Conservation (phyloP, 2,329 filamentous ascomycete genomes). For the Dichotomopilus funicola region DNA sequence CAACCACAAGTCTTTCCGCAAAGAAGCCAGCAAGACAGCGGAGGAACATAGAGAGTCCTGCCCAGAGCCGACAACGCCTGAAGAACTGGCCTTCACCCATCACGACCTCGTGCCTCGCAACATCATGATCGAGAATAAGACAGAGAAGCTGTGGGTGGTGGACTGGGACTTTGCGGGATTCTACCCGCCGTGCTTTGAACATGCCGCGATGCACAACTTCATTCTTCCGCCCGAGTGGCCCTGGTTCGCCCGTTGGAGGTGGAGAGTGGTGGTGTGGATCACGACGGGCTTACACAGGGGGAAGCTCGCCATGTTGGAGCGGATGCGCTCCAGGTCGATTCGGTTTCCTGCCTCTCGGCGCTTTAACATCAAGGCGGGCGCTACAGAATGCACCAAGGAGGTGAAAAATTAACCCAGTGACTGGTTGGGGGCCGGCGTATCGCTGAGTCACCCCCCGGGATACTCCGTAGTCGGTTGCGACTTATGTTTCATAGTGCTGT, state of each 20-base stretch:
- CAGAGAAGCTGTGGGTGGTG: neutral
- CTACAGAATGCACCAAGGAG: neutral
- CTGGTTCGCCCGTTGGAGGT: neutral
- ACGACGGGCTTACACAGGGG: neutral
- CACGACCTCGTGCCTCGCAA: neutral
- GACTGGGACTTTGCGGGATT: neutral
- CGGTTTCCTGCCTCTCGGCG: neutral
- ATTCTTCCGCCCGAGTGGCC: neutral
- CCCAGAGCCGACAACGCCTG: neutral
- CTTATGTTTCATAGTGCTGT: too few relatives aligned
- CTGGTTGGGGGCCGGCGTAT: too few relatives aligned
- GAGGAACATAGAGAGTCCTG: neutral
- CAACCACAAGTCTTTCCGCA: neutral
- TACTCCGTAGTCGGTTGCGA: too few relatives aligned
- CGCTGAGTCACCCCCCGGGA: too few relatives aligned
- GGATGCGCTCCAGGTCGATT: neutral
- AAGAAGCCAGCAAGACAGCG: neutral
- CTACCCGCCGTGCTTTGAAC: neutral
- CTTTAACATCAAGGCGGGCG: neutral
- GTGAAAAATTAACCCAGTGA: neutral
- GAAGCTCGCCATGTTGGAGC: neutral
- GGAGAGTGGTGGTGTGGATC: neutral
- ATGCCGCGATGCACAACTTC: constrained; percentile 1
- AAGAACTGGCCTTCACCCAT: neutral
- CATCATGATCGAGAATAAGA: neutral